Base-by-base conservation (phyloP, 2,329 filamentous ascomycete genomes). In the Neocatenulostroma microsporum region DNA sequence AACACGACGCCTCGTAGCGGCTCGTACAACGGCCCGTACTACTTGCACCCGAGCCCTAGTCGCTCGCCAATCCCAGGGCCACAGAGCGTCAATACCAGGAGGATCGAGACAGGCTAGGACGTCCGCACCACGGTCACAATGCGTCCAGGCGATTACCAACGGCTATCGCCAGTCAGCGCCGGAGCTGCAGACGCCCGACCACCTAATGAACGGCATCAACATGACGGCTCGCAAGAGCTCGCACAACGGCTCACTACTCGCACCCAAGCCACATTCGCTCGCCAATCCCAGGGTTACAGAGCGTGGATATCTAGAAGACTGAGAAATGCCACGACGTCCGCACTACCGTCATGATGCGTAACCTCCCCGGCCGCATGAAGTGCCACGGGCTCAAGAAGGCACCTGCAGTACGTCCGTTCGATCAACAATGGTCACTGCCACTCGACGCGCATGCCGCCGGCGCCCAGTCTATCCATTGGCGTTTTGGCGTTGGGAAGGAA, bases 361-460 rank as follows among this genome's bases (percentile, higher is more conserved):
- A 95, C 58, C 89, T 95, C 30, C 88, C 88, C 1, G 94, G 94
- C 63, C 86, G 88, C 51, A 80, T 94, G 37, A 77, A 86, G 51
- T 78, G 68, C 44, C 55, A 39, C 7, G 43, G 57, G n/a, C 64
- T 95, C 12, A 93, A 93, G 66, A 63, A 69, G 1, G 80, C n/a
- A n/a, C n/a, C n/a, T n/a, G n/a, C n/a, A n/a, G n/a, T n/a, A n/a
- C n/a, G n/a, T n/a, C n/a, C n/a, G n/a, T n/a, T n/a, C n/a, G n/a
- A n/a, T n/a, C n/a, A n/a, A n/a, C n/a, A n/a, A n/a, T n/a, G n/a
- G n/a, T n/a, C n/a, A n/a, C n/a, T n/a, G n/a, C n/a, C n/a, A n/a
- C n/a, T n/a, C n/a, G n/a, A n/a, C n/a, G n/a, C n/a, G n/a, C n/a
- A n/a, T n/a, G n/a, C n/a, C n/a, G n/a, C n/a, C n/a, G n/a, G n/a